Conservation (phyloP, 768 basidiomycete species). For the Mycena pura region DNA sequence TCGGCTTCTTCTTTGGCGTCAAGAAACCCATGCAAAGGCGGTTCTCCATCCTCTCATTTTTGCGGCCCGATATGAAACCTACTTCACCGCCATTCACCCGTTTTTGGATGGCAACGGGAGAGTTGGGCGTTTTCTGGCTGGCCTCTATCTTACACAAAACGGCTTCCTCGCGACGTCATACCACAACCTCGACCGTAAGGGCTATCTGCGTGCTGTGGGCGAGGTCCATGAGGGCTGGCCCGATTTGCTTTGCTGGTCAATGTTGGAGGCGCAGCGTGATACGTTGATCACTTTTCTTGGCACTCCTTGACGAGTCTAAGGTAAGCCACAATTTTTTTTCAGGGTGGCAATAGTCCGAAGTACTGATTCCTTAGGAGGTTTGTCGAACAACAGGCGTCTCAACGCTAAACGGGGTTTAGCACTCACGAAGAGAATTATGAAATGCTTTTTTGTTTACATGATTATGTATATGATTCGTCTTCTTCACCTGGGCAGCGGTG, state of each 20-base stretch:
- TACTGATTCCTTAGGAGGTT: no score
- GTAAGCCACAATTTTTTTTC: no score
- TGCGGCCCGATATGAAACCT: neutral
- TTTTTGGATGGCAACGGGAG: neutral
- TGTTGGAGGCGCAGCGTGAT: conserved; percentile 1
- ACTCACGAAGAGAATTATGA: no score
- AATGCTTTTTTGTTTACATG: no score
- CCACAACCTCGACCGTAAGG: neutral
- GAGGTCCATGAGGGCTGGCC: conserved; percentile 1
- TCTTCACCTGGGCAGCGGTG: no score
- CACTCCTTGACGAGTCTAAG: no score
- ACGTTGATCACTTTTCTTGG: conserved; percentile 3
- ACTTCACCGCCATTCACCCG: conserved; percentile 3
- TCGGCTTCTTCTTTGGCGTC: neutral
- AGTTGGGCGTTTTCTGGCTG: neutral
- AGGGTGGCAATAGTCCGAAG: no score
- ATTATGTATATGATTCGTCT: no score
- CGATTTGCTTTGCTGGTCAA: conserved; percentile 1
- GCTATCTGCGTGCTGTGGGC: neutral
- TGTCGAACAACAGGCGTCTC: no score
- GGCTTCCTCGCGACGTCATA: neutral
- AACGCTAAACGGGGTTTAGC: no score
- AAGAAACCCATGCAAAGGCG: conserved; percentile 1
- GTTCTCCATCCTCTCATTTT: conserved; percentile 7
- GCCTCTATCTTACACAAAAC: neutral